Evolutionary conservation across 495 filamentous ascomycete species (phyloP).

Genomic region (Talaromyces wortmannii): DNA sequence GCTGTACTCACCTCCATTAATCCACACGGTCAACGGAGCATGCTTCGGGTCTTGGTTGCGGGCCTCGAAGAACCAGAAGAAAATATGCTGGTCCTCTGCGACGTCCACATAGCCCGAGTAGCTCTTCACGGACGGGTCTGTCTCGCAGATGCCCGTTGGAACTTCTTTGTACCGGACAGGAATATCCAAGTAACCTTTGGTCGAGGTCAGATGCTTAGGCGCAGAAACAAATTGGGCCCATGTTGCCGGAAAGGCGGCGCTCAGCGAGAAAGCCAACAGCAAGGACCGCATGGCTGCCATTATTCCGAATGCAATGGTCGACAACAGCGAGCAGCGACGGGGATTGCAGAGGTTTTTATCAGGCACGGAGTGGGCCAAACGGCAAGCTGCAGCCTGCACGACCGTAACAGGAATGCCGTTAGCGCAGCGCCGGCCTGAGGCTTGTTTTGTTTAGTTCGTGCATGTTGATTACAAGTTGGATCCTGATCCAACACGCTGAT

Average conservation of each 20-base stretch:
- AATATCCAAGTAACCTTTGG: constrained; percentile 43
- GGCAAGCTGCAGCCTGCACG: neutral
- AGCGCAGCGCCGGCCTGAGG: neutral
- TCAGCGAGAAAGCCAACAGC: constrained; percentile 5
- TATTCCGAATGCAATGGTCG: neutral
- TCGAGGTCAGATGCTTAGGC: constrained; percentile 44
- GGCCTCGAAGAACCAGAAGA: constrained; percentile 62
- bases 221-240: constrained; percentile 52
- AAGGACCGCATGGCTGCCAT: constrained; percentile 2
- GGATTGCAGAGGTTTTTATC: neutral
- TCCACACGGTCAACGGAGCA: constrained; percentile 54
- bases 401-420: neutral
- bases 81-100: constrained; percentile 52
- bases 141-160: constrained; percentile 57
- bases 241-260: constrained; percentile 6
- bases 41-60: constrained; percentile 43
- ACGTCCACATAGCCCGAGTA: constrained; percentile 64
- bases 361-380: neutral
- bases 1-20: constrained; percentile 2
- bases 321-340: neutral
- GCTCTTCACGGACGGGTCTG: constrained; percentile 55
- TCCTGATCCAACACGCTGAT: no score
- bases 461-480: no score
- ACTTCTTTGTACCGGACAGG: constrained; percentile 56
- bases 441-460: no score